These are phyloP conservation scores for Entomortierella beljakovae DNA, from an alignment of 192 early-diverging fungal species.

Conservation along the genomic window DNA sequence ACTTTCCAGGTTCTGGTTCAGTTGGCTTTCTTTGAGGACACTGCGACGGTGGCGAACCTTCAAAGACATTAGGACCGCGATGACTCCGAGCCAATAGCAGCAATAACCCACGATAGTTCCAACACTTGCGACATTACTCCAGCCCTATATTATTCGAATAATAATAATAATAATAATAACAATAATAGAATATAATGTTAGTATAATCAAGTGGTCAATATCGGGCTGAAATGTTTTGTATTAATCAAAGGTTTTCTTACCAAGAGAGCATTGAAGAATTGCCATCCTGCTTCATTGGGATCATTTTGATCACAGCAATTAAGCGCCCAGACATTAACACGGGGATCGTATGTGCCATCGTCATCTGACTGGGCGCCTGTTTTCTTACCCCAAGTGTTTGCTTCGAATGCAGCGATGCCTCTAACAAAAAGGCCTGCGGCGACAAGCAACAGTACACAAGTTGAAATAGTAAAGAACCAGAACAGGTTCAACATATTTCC, in stretches of 20 bases:
- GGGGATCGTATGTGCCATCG: slow-evolving; percentile 18
- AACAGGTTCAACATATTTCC: slow-evolving; percentile 70
- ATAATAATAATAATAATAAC: background rate
- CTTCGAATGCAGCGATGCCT: slow-evolving; percentile 65
- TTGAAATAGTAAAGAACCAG: slow-evolving; percentile 80
- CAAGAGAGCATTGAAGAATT: slow-evolving; percentile 76
- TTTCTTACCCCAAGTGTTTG: slow-evolving; percentile 17
- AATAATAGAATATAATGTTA: too few relatives aligned
- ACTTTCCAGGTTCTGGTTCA: background rate
- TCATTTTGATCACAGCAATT: slow-evolving; percentile 68
- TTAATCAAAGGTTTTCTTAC: slow-evolving; percentile 8
- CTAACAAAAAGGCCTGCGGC: slow-evolving; percentile 82
- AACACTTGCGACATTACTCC: slow-evolving; percentile 76
- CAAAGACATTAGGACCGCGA: slow-evolving; percentile 58
- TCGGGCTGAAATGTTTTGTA: too few relatives aligned
- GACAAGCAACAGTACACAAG: slow-evolving; percentile 78
- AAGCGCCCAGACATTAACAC: slow-evolving; percentile 63
- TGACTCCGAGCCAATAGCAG: slow-evolving; percentile 77
- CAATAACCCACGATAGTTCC: slow-evolving; percentile 80
- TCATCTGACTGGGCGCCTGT: slow-evolving; percentile 26
- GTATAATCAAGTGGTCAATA: too few relatives aligned
- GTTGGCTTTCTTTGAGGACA: background rate
- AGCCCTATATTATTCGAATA: slow-evolving; percentile 57
- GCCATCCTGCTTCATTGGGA: slow-evolving; percentile 63
- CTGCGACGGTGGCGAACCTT: slow-evolving; percentile 13